Percentiles rank a stretch among this genome's conserved stretches.
These are phyloP conservation scores for Ceriops tagal DNA, from an alignment of 345 rosid species.

Conservation along the genomic window DNA sequence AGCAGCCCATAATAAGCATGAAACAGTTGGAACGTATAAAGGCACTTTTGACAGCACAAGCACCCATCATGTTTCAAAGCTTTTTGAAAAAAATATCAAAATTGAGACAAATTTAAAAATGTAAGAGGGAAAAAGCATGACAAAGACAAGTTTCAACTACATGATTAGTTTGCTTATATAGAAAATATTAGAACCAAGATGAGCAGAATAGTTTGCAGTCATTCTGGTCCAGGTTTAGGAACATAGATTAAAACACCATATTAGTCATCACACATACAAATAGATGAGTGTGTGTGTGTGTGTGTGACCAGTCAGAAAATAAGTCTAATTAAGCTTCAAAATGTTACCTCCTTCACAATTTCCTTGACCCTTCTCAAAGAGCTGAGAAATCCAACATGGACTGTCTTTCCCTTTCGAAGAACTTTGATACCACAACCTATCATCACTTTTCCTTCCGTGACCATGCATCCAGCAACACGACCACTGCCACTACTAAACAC, in stretches of 20 bases:
- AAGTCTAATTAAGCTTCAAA: constrained; percentile 1
- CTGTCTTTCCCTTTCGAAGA: constrained; percentile 56
- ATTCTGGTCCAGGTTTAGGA: too few relatives aligned
- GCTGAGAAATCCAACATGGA: constrained; percentile 69
- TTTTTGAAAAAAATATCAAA: too few relatives aligned
- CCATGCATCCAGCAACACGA: constrained; percentile 98
- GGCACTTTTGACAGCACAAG: too few relatives aligned
- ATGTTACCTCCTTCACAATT: constrained; percentile 79
- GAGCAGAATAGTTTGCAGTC: too few relatives aligned
- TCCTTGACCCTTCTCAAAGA: constrained; percentile 91
- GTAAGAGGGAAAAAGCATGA: neutral
- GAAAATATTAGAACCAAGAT: neutral
- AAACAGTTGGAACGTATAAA: neutral
- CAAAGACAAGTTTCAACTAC: neutral
- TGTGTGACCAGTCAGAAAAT: neutral
- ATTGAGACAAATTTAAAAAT: neutral
- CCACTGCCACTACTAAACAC: constrained; percentile 96
- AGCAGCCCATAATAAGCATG: neutral
- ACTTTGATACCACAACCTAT: constrained; percentile 86
- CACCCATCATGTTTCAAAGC: too few relatives aligned
- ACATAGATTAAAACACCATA: too few relatives aligned
- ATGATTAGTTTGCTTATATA: neutral
- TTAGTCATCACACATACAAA: too few relatives aligned
- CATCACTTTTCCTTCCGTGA: constrained; percentile 76
- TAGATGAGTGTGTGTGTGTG: too few relatives aligned